These are phyloP conservation scores for Bipolaris oryzae DNA, from an alignment of 2,329 filamentous ascomycete species.

Conservation along the genomic window DNA sequence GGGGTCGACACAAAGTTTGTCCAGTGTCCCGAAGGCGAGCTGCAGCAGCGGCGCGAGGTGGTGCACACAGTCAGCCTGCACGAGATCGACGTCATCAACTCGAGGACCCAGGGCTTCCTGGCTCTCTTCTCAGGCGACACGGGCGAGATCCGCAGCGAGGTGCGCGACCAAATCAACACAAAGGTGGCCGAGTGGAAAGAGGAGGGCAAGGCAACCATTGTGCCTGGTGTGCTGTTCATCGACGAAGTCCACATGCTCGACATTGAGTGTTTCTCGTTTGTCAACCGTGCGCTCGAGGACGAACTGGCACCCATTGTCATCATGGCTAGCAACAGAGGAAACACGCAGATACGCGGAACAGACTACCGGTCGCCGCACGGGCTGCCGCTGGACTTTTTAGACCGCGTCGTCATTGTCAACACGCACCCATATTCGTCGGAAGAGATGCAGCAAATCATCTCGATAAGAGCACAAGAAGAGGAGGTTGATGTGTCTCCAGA, in stretches of 20 bases:
- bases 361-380: conserved; percentile 93
- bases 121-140: conserved; percentile 98
- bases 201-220: conserved; percentile 97
- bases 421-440: conserved; percentile 82
- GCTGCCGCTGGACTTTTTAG: conserved; percentile 91
- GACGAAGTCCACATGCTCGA: conserved; percentile 99
- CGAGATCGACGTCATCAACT: conserved; percentile 99
- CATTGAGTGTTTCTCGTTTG: conserved; percentile 98
- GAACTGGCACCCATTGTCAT: conserved; percentile 97
- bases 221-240: conserved; percentile 95
- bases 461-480: conserved; percentile 92
- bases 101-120: conserved; percentile 95
- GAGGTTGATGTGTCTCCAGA: conserved; percentile 91
- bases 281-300: conserved; percentile 95
- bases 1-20: conserved; percentile 97
- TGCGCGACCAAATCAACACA: conserved; percentile 98
- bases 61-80: conserved; percentile 96
- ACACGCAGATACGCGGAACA: conserved; percentile 89
- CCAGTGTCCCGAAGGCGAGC: conserved; percentile 94
- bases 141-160: conserved; percentile 95
- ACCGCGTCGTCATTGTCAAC: conserved; percentile 94
- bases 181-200: conserved; percentile 99
- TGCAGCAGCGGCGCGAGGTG: conserved; percentile 96
- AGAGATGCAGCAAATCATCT: conserved; percentile 89
- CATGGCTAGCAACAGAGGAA: conserved; percentile 96